A percentile compares a stretch with the other conserved stretches of the same genome.
phyloP scores from a whole-genome alignment of 352 stramenopile genomes.

The Phytophthora idaei region DNA sequence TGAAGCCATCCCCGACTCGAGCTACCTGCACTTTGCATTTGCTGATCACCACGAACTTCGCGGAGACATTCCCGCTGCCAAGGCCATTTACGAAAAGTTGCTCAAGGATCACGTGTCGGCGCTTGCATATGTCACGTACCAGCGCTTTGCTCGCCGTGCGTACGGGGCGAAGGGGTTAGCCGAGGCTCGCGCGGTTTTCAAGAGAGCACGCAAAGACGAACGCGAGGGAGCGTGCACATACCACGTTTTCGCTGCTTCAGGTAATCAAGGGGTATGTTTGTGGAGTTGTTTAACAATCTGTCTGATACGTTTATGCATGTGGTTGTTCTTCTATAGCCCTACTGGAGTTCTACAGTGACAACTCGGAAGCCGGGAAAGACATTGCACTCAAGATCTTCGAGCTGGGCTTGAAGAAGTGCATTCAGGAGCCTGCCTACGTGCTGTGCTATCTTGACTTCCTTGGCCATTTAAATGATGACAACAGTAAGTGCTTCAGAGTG shows the following conservation, averaged over 20 bases:
- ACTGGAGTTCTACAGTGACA: conserved; percentile 88
- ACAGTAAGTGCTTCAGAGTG: conserved; percentile 58
- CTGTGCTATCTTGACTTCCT: conserved; percentile 89
- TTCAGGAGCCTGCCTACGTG: conserved; percentile 85
- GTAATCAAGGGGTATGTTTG: conserved; percentile 34
- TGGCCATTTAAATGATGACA: conserved; percentile 88
- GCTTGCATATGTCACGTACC: conserved; percentile 85
- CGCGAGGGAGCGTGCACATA: conserved; percentile 83
- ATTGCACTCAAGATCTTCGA: conserved; percentile 92
- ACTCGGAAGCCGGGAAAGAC: conserved; percentile 80
- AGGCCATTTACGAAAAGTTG: conserved; percentile 83
- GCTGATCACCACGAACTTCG: conserved; percentile 84
- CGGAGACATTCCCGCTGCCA: conserved; percentile 63
- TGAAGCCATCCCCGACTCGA: conserved; percentile 84
- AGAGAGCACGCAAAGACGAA: conserved; percentile 81
- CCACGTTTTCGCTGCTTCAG: conserved; percentile 83
- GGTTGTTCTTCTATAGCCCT: conserved; percentile 47
- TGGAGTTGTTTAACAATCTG: neutral
- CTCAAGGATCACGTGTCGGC: conserved; percentile 77
- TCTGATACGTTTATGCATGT: conserved; percentile 12
- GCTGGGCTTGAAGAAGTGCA: conserved; percentile 88
- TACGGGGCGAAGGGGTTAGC: conserved; percentile 75
- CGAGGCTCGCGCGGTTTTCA: conserved; percentile 84
- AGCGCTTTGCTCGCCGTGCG: conserved; percentile 81
- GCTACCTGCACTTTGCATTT: conserved; percentile 77